These are phyloP conservation scores for Dioszegia crocea DNA, from an alignment of 768 basidiomycete species.

Conservation along the genomic window DNA sequence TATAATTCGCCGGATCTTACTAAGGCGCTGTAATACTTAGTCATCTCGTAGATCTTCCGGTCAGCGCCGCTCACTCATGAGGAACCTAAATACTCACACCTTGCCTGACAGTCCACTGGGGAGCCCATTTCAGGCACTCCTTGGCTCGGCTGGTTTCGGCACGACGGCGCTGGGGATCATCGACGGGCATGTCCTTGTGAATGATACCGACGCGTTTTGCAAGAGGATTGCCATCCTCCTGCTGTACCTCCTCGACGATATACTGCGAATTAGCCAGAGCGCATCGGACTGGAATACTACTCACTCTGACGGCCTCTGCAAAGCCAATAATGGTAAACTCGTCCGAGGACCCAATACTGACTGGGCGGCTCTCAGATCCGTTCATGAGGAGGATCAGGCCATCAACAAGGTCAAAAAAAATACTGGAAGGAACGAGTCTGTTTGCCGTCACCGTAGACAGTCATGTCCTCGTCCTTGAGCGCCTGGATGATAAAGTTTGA, in stretches of 20 bases:
- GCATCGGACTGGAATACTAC: conserved; percentile 7
- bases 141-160: conserved; percentile 91
- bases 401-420: conserved; percentile 93
- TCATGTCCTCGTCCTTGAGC: conserved; percentile 91
- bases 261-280: too few relatives aligned
- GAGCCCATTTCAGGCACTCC: conserved; percentile 78
- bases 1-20: conserved; percentile 1
- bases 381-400: conserved; percentile 72
- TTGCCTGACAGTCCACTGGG: conserved; percentile 86
- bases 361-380: conserved; percentile 83
- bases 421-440: conserved; percentile 92
- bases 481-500: conserved; percentile 99
- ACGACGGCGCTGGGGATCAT: conserved; percentile 85
- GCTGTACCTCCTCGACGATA: conserved; percentile 87
- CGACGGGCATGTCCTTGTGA: conserved; percentile 48
- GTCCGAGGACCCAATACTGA: conserved; percentile 92
- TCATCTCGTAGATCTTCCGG: conserved; percentile 25
- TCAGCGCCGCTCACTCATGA: conserved; percentile 13
- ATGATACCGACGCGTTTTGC: conserved; percentile 49
- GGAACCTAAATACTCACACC: conserved; percentile 75
- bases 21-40: conserved; percentile 37
- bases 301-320: conserved; percentile 73
- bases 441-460: conserved; percentile 87
- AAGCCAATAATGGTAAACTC: conserved; percentile 96
- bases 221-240: conserved; percentile 54